These are phyloP conservation scores for Tagetes patula DNA, from an alignment of 129 eudicot species.

Conservation along the genomic window DNA sequence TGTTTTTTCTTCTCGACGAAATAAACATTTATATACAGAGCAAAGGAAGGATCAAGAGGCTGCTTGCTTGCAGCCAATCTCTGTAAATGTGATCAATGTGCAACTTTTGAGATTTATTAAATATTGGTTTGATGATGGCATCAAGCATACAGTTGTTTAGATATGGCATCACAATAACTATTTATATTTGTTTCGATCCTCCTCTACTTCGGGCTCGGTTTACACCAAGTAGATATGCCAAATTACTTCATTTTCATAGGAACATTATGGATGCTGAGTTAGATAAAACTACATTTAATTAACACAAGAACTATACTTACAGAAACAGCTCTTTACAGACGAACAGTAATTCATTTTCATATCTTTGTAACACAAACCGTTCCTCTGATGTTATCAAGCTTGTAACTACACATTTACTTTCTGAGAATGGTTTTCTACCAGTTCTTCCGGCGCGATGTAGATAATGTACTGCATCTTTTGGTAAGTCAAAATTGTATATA, in stretches of 20 bases:
- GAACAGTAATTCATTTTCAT: constrained; percentile 78
- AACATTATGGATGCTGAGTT: constrained; percentile 10
- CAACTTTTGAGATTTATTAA: constrained; percentile 23
- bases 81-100: constrained; percentile 32
- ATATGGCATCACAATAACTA: neutral
- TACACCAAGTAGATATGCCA: neutral
- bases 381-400: constrained; percentile 73
- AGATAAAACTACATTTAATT: neutral
- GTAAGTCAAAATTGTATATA: constrained; percentile 90
- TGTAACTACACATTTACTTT: constrained; percentile 66
- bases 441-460: constrained; percentile 98
- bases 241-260: neutral
- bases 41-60: too few species aligned
- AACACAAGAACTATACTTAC: constrained; percentile 25
- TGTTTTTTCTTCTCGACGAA: too few species aligned
- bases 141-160: neutral
- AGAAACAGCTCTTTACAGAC: constrained; percentile 54
- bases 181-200: too few species aligned
- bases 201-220: neutral
- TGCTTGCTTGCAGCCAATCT: too few species aligned
- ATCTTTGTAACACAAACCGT: constrained; percentile 75
- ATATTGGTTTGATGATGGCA: constrained; percentile 20
- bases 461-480: constrained; percentile 83
- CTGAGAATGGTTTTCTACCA: constrained; percentile 90
- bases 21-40: too few species aligned